Base-by-base conservation (phyloP, 495 filamentous ascomycete genomes). In the Xylaria scruposa region DNA sequence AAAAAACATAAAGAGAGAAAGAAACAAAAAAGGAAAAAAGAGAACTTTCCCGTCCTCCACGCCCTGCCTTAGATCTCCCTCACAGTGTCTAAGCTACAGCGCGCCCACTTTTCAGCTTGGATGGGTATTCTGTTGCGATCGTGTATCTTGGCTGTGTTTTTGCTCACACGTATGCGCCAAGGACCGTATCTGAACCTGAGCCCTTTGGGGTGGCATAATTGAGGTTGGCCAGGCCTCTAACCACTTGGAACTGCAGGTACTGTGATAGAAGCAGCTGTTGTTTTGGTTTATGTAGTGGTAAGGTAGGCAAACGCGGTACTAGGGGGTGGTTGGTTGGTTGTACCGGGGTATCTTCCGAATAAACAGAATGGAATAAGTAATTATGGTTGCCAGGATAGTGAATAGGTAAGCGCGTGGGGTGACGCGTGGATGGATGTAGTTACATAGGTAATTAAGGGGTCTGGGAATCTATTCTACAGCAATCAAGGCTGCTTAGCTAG, bases 131-230 rank as follows among this genome's bases (percentile, higher is more conserved):
- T 5, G 38, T 60, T 31, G 58, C 58, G 58, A 19, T 38, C 19
- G 2, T 38, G 31, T 31, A n/a, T 38, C 58, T 60, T 60, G 54
- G 54, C 54, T 59, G 53, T 38, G 31, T 38, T 38, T 60, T 60
- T 60, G 5, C 0, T 60, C 31, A 21, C 29, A 36, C 33, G n/a
- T 60, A 10, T 60, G 33, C 58, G 58, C 58, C 58, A 60, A 38
- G 58, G 58, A 38, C 58, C 58, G 58, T 36, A 60, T 60, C 58
- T 60, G 58, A 60, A 60, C 58, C 58, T 40, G 58, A 60, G 58
- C 6, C 58, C 58, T 60, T 38, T 10, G 33, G 7, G 49, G 10
- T 31, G n/a, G 58, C 38, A 21, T 60, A 5, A 40, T 60, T 60
- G 31, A 38, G 31, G 33, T 10, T 36, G 58, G 0, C 1, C 58